Evolutionary conservation across 225 moss, liverwort and hornwort genomes (phyloP).

Genomic region (Thuidium tamariscinum): DNA sequence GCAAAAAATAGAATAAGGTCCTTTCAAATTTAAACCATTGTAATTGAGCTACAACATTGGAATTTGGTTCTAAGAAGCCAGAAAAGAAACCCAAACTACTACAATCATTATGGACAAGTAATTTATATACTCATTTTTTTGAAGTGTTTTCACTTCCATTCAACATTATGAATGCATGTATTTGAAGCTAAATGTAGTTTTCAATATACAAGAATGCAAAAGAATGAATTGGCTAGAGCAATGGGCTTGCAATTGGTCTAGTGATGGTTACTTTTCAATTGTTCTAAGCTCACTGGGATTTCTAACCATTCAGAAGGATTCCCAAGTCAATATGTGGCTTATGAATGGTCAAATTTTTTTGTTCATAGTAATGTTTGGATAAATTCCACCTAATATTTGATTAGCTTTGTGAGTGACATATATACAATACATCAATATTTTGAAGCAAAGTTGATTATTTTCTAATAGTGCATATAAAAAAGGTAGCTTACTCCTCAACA

Average conservation of each 20-base stretch:
- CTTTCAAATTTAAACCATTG: too few relatives aligned
- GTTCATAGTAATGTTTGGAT: fast-evolving
- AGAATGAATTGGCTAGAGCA: not conserved
- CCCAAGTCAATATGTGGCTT: too few relatives aligned
- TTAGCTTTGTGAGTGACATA: not conserved
- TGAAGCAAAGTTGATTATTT: not conserved
- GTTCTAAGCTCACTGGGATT: not conserved
- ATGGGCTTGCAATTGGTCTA: not conserved
- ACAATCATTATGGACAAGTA: too few relatives aligned
- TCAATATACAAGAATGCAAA: not conserved
- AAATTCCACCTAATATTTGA: not conserved
- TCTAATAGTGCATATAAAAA: not conserved
- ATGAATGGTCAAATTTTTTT: not conserved
- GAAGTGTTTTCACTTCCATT: not conserved
- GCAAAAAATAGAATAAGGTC: too few relatives aligned
- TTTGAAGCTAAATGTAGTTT: not conserved
- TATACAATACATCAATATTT: not conserved
- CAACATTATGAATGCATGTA: not conserved
- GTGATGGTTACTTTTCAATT: not conserved
- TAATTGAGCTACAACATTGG: too few relatives aligned
- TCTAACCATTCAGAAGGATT: too few relatives aligned
- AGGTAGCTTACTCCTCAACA: not conserved
- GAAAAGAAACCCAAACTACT: too few relatives aligned
- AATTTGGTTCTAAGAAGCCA: too few relatives aligned
- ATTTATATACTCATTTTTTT: too few relatives aligned